Conservation (phyloP, 805 yeast species). For the Candida parachauliodes region DNA sequence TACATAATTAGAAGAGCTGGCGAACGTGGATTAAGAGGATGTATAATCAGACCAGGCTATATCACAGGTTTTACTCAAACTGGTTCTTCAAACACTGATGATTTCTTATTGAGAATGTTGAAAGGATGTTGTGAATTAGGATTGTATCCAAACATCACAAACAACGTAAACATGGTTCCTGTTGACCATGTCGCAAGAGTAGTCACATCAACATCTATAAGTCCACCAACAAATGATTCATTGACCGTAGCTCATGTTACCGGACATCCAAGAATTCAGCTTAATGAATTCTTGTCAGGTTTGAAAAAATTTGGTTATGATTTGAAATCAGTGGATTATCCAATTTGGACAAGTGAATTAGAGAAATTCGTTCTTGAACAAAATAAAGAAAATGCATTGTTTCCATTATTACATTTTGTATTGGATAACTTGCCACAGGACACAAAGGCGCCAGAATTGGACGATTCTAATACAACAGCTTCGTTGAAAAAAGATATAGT, state of each 20-base stretch:
- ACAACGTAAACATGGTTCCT: slow-evolving; percentile 93
- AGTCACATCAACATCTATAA: slow-evolving; percentile 76
- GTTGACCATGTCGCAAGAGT: slow-evolving; percentile 97
- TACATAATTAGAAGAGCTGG: slow-evolving; percentile 86
- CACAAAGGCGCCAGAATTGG: slow-evolving; percentile 94
- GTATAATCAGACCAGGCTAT: slow-evolving; percentile 93
- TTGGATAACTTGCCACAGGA: slow-evolving; percentile 86
- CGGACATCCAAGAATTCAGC: slow-evolving; percentile 87
- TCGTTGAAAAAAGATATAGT: slow-evolving; percentile 58
- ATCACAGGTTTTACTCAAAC: slow-evolving; percentile 80
- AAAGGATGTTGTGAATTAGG: slow-evolving; percentile 93
- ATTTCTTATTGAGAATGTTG: slow-evolving; percentile 88
- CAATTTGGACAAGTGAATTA: slow-evolving; percentile 71
- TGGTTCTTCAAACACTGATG: slow-evolving; percentile 95
- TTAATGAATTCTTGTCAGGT: slow-evolving; percentile 69
- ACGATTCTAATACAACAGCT: slow-evolving; percentile 77
- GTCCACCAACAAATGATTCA: slow-evolving; percentile 55
- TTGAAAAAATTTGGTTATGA: slow-evolving; percentile 71
- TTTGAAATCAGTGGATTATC: slow-evolving; percentile 60
- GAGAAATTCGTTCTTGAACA: slow-evolving; percentile 76
- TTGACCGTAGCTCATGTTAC: slow-evolving; percentile 91
- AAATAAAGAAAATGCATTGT: slow-evolving; percentile 78
- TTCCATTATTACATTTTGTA: slow-evolving; percentile 91
- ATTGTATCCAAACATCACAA: slow-evolving; percentile 76
- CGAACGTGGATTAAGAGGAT: slow-evolving; percentile 77